These are phyloP conservation scores for Aspergillus aculeatus DNA, from an alignment of 2,329 filamentous ascomycete genomes.

Conservation along the genomic window DNA sequence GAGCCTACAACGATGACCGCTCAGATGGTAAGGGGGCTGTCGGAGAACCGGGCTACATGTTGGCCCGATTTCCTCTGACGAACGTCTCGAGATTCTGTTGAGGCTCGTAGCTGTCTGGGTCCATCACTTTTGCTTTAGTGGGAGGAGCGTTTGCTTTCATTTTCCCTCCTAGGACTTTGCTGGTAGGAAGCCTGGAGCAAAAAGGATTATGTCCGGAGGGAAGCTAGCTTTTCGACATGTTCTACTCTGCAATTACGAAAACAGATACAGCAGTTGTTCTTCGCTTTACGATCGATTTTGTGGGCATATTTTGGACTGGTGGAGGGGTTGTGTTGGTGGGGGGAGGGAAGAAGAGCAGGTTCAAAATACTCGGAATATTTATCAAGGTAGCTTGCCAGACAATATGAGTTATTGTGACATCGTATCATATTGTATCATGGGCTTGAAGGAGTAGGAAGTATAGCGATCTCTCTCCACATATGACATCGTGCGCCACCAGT, in stretches of 20 bases:
- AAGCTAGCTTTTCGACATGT: constrained; percentile 4
- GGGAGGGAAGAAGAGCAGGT: not conserved
- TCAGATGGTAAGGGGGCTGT: constrained; percentile 5
- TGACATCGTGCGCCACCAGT: not conserved
- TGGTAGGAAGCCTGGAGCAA: not conserved
- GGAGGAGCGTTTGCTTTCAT: constrained; percentile 3
- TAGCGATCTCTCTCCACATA: not conserved
- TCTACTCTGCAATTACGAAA: constrained; percentile 7
- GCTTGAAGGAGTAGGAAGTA: too few relatives aligned
- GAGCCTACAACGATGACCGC: constrained; percentile 6
- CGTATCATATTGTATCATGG: too few relatives aligned
- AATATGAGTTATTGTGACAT: not conserved
- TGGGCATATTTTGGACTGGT: constrained; percentile 5
- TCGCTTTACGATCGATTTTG: constrained; percentile 5
- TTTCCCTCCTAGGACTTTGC: not conserved
- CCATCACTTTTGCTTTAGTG: not conserved
- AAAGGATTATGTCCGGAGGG: not conserved
- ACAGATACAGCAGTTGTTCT: constrained; percentile 7
- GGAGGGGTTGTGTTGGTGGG: not conserved
- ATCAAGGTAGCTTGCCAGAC: not conserved
- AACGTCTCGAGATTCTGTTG: not conserved
- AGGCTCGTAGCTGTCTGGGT: not conserved
- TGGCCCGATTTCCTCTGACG: constrained; percentile 1
- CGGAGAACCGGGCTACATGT: constrained; percentile 3
- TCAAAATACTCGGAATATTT: not conserved